Percentiles rank a stretch among this genome's conserved stretches.
phyloP scores from a whole-genome alignment of 2,329 filamentous ascomycete species.

The Macrophomina pseudophaseolina region DNA sequence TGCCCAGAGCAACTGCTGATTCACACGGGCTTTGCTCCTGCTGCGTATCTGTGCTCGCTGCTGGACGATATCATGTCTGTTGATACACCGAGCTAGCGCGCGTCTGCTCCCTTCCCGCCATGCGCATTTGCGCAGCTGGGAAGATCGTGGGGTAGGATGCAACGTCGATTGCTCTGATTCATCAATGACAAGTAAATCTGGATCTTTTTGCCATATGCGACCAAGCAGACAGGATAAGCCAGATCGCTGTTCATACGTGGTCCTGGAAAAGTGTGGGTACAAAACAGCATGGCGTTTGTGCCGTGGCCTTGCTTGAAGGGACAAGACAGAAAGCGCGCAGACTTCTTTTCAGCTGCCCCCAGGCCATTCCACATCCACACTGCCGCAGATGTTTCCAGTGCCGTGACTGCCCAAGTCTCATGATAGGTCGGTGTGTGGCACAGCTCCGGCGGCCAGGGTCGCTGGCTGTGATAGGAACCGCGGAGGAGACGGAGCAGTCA shows the following conservation, averaged over 20 bases:
- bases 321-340: background rate
- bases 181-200: background rate
- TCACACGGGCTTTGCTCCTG: too few species aligned
- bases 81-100: too few species aligned
- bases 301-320: background rate
- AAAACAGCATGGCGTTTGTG: background rate
- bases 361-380: background rate
- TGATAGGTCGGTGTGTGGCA: slow-evolving; percentile 5
- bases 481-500: background rate
- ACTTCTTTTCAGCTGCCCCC: background rate
- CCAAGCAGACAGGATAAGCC: background rate
- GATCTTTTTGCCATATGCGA: slow-evolving; percentile 4
- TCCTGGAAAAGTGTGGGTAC: background rate
- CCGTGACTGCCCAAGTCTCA: slow-evolving; percentile 3
- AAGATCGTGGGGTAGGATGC: background rate
- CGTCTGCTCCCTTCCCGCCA: too few species aligned
- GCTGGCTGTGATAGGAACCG: slow-evolving; percentile 6
- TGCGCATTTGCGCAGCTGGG: background rate
- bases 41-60: too few species aligned
- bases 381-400: background rate
- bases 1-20: too few species aligned
- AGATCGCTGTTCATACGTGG: background rate
- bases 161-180: slow-evolving; percentile 1
- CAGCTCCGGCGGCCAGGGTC: slow-evolving; percentile 3
- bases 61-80: too few species aligned